These are phyloP conservation scores for Voacanga thouarsii DNA, from an alignment of 257 asterid genomes.

Conservation along the genomic window DNA sequence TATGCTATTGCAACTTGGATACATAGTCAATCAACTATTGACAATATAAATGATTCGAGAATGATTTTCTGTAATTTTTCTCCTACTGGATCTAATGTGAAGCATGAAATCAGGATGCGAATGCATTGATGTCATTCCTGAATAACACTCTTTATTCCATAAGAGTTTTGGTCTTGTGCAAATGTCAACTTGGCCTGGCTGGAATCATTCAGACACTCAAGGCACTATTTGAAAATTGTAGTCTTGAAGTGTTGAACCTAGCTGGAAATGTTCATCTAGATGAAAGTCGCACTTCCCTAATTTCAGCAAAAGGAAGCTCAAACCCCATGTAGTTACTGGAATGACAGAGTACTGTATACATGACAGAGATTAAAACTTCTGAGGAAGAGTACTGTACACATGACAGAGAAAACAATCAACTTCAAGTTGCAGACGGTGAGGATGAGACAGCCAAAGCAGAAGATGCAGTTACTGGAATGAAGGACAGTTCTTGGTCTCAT, in stretches of 20 bases:
- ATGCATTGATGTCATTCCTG: conserved; percentile 60
- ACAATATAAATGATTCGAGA: not conserved
- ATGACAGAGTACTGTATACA: too few relatives aligned
- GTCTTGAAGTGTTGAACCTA: conserved; percentile 78
- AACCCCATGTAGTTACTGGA: conserved; percentile 22
- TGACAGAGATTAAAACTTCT: conserved; percentile 22
- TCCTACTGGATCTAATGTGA: conserved; percentile 25
- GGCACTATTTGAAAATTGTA: conserved; percentile 50
- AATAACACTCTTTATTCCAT: conserved; percentile 52
- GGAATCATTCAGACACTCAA: conserved; percentile 53
- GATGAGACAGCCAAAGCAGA: conserved; percentile 39
- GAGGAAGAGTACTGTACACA: conserved; percentile 22
- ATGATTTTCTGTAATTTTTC: not conserved
- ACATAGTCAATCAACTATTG: not conserved
- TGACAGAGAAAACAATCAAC: conserved; percentile 25
- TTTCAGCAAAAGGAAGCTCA: conserved; percentile 20
- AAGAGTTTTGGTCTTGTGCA: conserved; percentile 53
- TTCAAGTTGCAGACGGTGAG: conserved; percentile 87
- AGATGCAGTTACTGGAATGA: conserved; percentile 25
- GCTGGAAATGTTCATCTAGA: conserved; percentile 53
- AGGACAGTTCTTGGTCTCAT: conserved; percentile 14
- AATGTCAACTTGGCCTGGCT: conserved; percentile 65
- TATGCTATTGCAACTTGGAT: not conserved
- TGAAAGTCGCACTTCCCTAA: conserved; percentile 32
- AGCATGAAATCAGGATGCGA: conserved; percentile 58